Evolutionary conservation across 2,329 filamentous ascomycete species (phyloP).

Genomic region (Cylindrodendrum hubeiense): DNA sequence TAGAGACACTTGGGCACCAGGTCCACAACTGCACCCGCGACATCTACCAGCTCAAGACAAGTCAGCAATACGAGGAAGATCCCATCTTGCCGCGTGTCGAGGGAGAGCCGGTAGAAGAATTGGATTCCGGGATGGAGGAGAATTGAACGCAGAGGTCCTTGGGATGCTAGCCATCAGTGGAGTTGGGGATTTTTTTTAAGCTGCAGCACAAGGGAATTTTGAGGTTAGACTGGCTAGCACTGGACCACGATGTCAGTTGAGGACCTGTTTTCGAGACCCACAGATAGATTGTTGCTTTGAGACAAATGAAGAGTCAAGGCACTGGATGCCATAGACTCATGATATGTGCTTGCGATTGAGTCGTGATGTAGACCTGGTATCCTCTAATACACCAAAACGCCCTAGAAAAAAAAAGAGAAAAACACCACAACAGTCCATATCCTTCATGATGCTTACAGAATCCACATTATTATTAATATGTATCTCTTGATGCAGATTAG

Average conservation of each 20-base stretch:
- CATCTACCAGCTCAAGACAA: slow-evolving; percentile 19
- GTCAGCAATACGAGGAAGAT: slow-evolving; percentile 14
- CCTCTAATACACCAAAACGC: slow-evolving; percentile 26
- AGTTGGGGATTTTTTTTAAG: not conserved
- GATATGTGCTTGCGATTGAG: slow-evolving; percentile 34
- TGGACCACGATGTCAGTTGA: slow-evolving; percentile 24
- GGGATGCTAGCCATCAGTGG: not conserved
- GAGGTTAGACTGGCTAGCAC: slow-evolving; percentile 5
- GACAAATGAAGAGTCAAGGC: slow-evolving; percentile 15
- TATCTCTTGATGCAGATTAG: slow-evolving; percentile 39
- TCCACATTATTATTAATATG: slow-evolving; percentile 41
- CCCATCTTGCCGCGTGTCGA: slow-evolving; percentile 10
- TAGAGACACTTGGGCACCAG: slow-evolving; percentile 16
- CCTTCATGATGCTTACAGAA: slow-evolving; percentile 17
- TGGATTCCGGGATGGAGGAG: not conserved
- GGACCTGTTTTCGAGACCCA: slow-evolving; percentile 15
- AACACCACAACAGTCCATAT: slow-evolving; percentile 4
- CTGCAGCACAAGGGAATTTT: not conserved
- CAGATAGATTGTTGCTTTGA: slow-evolving; percentile 14
- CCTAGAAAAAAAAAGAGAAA: slow-evolving; percentile 5
- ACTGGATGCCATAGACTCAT: slow-evolving; percentile 5
- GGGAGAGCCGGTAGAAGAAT: slow-evolving; percentile 2
- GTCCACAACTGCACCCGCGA: slow-evolving; percentile 20
- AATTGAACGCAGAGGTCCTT: not conserved
- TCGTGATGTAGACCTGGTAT: slow-evolving; percentile 40